Base-by-base conservation (phyloP, 441 rosid genomes). In the Arabidopsis hybrid region DNA sequence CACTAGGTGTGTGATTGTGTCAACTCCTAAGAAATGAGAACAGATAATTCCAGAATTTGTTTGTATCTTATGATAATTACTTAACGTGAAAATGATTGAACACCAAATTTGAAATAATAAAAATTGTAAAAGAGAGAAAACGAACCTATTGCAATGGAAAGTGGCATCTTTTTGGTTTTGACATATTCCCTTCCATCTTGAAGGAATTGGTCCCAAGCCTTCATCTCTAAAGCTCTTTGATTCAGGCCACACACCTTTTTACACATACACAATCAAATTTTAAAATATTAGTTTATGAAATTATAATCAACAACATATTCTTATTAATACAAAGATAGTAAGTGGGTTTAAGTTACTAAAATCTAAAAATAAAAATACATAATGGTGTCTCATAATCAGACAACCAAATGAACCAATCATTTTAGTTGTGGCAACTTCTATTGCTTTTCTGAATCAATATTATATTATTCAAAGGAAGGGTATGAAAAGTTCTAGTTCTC, bases 111-210 rank as follows among this genome's bases (percentile, higher is more conserved):
- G 58, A 49, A 52, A 66, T 29, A 52, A 56, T n/a, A 17, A 12
- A 21, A 59, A 21, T 50, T 26, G 40, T 26, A 13, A 74, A 46
- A 59, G 8, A 67, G 47, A 63, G 43, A 55, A 61, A 32, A 60
- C 50, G n/a, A 49, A 87, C 90, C 87, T 89, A 71, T 87, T 89
- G 84, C 94, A 87, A 18, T 63, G 85, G 69, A 87, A 83, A 36
- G 64, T 39, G 59, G 81, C 63, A 74, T 84, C 88, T 21, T 66
- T 75, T n/a, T 80, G 81, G 80, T 87, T 85, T 79, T 87, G 81
- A 50, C 93, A 89, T 51, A 84, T 76, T 78, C 91, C 91, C 57
- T 79, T 89, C 93, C 93, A 89, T 84, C 83, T 83, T 21, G 90
- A 71, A 53, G 93, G 93, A 68, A 87, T 83, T 56, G 91, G 91